Evolutionary conservation across 73 alveolate species (phyloP), one percentile per base, ranked within the genome.

Genomic region (Blepharisma stoltei): DNA sequence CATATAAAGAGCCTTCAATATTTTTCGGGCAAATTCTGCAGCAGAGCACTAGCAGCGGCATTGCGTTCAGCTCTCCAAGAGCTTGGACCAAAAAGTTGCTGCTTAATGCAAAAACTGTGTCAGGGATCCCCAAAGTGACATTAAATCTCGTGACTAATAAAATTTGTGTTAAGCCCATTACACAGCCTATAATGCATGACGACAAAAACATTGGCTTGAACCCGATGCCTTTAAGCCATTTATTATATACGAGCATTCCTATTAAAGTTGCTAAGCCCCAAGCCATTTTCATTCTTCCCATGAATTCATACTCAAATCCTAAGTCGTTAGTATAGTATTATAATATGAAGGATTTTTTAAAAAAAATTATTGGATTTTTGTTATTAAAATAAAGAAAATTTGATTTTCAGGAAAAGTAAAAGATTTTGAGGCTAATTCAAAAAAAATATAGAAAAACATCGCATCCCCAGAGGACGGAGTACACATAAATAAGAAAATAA

Each of bases 1-100:
- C 95, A 76, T 89, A 91, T 78, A 91, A 78, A 3, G 94, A 67
- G 52, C 94, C 97, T 82, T 91, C 97, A 41, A 91, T 88, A 54
- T 83, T 68, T 76, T 88, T 91, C 3, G 97, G 97, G 47, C 94
- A 89, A 80, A 91, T 80, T 53, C 86, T 82, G 38, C 94, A 86
- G 6, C 95, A 94, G 41, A 91, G 67, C 8, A 91, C 93, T 89
- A 91, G 84, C 1, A 91, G 67, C 8, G 97, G 97, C 92, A 91
- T 91, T 32, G 94, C 32, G 71, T 76, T 81, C 82, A 92, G 71
- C 83, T 89, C 82, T 76, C 82, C 83, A 71, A 81, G 53, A 78
- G 60, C 73, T 77, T 81, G 67, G 45, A 69, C 54, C 69, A 86
- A 25, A 43, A 77, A 69, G 25, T 76, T 66, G 76, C 60, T 73